phyloP scores from a whole-genome alignment of 2,329 filamentous ascomycete genomes.

The Lasiodiplodia sp. region DNA sequence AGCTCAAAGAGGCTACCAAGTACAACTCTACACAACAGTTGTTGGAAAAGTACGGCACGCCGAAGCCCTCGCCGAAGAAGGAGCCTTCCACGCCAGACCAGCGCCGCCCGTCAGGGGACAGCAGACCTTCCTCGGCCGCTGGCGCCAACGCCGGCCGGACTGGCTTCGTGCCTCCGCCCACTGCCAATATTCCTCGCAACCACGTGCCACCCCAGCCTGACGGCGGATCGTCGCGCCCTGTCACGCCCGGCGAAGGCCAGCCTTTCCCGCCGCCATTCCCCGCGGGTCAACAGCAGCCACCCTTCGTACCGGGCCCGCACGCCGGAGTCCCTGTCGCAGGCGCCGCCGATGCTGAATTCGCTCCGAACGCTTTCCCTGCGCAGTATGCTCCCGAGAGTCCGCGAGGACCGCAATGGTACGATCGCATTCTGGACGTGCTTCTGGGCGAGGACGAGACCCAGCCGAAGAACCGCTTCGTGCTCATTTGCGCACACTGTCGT shows the following conservation, averaged over 20 bases:
- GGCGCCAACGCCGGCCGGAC: conserved; percentile 50
- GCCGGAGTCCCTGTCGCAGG: neutral
- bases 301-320: conserved; percentile 3
- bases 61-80: conserved; percentile 53
- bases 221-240: conserved; percentile 37
- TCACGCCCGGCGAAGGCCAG: conserved; percentile 36
- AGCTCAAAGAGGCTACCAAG: conserved; percentile 92
- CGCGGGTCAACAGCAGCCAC: conserved; percentile 32
- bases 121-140: conserved; percentile 17
- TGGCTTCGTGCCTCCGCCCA: conserved; percentile 66
- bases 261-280: conserved; percentile 31
- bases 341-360: conserved; percentile 67
- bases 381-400: conserved; percentile 45
- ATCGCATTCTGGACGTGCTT: conserved; percentile 88
- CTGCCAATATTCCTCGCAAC: conserved; percentile 66
- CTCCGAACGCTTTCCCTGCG: conserved; percentile 72
- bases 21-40: conserved; percentile 95
- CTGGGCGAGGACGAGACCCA: conserved; percentile 94
- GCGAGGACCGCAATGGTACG: conserved; percentile 81
- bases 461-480: conserved; percentile 85
- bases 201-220: conserved; percentile 33
- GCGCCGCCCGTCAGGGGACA: conserved; percentile 40
- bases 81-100: conserved; percentile 42
- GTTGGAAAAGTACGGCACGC: conserved; percentile 88
- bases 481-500: conserved; percentile 83